Conservation (phyloP, 768 basidiomycete species). For the Nevesoporus exiguus region DNA sequence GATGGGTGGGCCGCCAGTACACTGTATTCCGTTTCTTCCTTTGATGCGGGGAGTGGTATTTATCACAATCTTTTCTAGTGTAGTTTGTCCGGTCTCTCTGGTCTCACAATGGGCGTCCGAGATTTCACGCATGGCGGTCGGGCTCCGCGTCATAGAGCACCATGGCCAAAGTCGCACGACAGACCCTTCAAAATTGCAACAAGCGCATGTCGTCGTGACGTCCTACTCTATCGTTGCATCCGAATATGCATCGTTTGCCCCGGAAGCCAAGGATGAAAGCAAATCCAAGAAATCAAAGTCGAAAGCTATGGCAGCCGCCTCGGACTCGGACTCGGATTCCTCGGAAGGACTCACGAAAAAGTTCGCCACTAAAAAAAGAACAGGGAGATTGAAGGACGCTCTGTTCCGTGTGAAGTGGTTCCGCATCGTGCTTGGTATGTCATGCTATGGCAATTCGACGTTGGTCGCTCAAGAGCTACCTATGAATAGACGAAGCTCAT, state of each 20-base stretch:
- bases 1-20: conserved; percentile 73
- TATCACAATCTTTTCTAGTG: conserved; percentile 42
- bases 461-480: neutral
- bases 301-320: conserved; percentile 26
- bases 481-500: conserved; percentile 79
- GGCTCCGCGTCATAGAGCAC: conserved; percentile 72
- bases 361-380: conserved; percentile 40
- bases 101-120: conserved; percentile 91
- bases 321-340: conserved; percentile 33
- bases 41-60: neutral
- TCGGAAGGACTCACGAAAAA: conserved; percentile 40
- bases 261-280: conserved; percentile 52
- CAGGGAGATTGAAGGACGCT: conserved; percentile 52
- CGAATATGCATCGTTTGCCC: conserved; percentile 59
- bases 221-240: conserved; percentile 84
- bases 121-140: conserved; percentile 64
- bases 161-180: conserved; percentile 75
- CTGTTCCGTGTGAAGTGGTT: conserved; percentile 82
- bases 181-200: conserved; percentile 51
- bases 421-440: conserved; percentile 77
- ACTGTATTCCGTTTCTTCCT: conserved; percentile 41
- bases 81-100: conserved; percentile 84
- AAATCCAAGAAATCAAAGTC: conserved; percentile 43
- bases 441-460: neutral
- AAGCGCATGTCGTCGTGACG: conserved; percentile 75